Percentiles rank a stretch among this genome's conserved stretches.
Evolutionary conservation across 805 yeast species (phyloP).

Genomic region (Teunomyces lycoperdinae): DNA sequence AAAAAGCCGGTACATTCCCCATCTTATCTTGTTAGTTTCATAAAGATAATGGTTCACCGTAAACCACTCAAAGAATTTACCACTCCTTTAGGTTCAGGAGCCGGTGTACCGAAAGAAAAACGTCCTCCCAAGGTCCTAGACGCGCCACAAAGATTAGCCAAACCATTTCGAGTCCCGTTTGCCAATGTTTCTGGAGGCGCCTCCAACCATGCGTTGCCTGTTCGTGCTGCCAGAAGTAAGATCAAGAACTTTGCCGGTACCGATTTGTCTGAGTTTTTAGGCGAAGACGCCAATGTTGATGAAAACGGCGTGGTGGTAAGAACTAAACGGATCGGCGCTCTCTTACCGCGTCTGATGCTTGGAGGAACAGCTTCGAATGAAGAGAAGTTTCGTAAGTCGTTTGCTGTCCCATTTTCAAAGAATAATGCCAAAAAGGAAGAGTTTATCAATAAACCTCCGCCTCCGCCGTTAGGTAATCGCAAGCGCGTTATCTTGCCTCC

Average conservation of each 20-base stretch:
- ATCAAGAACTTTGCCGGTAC: slow-evolving; percentile 30
- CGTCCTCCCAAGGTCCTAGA: slow-evolving; percentile 54
- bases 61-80: slow-evolving; percentile 40
- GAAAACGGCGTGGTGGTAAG: slow-evolving; percentile 29
- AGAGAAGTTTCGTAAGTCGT: slow-evolving; percentile 41
- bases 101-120: slow-evolving; percentile 57
- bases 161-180: slow-evolving; percentile 71
- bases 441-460: slow-evolving; percentile 42
- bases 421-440: slow-evolving; percentile 30
- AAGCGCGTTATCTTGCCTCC: slow-evolving; percentile 72
- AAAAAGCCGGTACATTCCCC: background rate
- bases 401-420: slow-evolving; percentile 58
- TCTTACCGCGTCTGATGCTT: slow-evolving; percentile 52
- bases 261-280: slow-evolving; percentile 15
- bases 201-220: slow-evolving; percentile 15
- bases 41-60: slow-evolving; percentile 19
- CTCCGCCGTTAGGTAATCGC: slow-evolving; percentile 84
- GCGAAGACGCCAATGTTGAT: slow-evolving; percentile 26
- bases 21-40: background rate
- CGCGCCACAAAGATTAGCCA: slow-evolving; percentile 50
- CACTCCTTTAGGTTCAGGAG: slow-evolving; percentile 63
- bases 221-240: slow-evolving; percentile 30
- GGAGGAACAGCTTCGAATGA: slow-evolving; percentile 39
- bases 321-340: slow-evolving; percentile 48
- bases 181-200: slow-evolving; percentile 15